Conservation (phyloP, 108 stramenopile species). For the Discostella pseudostelligera region DNA sequence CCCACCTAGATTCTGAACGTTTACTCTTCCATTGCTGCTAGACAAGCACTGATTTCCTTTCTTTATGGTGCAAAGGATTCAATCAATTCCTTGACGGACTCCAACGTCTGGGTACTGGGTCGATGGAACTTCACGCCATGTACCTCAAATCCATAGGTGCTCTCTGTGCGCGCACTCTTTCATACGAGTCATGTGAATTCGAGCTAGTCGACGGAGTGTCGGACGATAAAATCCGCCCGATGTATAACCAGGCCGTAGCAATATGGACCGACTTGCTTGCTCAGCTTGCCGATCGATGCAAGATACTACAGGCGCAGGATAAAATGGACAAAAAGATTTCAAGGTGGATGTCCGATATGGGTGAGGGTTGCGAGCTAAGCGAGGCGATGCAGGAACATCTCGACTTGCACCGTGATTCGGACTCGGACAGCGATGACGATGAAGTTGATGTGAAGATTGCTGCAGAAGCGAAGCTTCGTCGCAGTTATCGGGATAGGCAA, state of each 20-base stretch:
- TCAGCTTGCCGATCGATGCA: slow-evolving; percentile 31
- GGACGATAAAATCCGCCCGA: slow-evolving; percentile 20
- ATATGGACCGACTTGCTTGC: slow-evolving; percentile 52
- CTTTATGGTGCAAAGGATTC: slow-evolving; percentile 33
- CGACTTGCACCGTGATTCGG: slow-evolving; percentile 13
- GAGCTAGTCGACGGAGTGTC: slow-evolving; percentile 52
- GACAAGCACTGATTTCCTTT: too few species aligned
- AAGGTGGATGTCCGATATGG: neutral
- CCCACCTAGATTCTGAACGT: neutral
- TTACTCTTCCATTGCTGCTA: neutral
- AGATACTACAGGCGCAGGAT: slow-evolving; percentile 1
- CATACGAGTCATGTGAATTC: slow-evolving; percentile 62
- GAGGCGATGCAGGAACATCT: slow-evolving; percentile 19
- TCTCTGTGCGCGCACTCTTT: slow-evolving; percentile 56
- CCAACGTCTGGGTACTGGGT: slow-evolving; percentile 54
- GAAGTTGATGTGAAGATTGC: slow-evolving; percentile 18
- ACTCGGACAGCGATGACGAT: slow-evolving; percentile 20
- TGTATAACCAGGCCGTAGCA: slow-evolving; percentile 54
- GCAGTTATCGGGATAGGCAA: slow-evolving; percentile 24
- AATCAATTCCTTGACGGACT: slow-evolving; percentile 52
- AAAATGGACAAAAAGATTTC: slow-evolving; percentile 16
- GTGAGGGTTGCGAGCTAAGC: neutral
- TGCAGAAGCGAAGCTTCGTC: slow-evolving; percentile 26
- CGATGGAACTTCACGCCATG: slow-evolving; percentile 72
- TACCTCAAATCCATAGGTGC: slow-evolving; percentile 63